Evolutionary conservation across 192 early-diverging fungal genomes (phyloP), one percentile per base, ranked within the genome.

Genomic region (Coemansia sp.): DNA sequence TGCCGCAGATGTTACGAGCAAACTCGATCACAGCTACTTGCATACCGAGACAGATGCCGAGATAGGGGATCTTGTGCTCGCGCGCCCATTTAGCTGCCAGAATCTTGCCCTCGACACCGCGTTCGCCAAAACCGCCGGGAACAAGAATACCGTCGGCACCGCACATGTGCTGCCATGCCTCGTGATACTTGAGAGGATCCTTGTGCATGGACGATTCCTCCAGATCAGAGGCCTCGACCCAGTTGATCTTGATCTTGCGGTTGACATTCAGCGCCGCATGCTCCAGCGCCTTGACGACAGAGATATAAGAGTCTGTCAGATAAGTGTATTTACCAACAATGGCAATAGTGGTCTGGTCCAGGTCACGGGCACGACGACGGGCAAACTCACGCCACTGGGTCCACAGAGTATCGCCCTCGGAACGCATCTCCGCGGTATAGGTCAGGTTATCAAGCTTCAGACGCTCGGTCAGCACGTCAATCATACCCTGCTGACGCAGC

Each of bases 11-110:
- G 69, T 97, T 89, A 60, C 97, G 90, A 8, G 95, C 94, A 86
- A 96, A 97, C 73, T 99, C 97, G 48, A 99, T 93, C 18, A 96
- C 94, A 16, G 97, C 96, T 28, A 98, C 87, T 66, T 99, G 97
- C 67, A 99, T 83, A 64, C 97, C 97, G 48, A 99, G 87, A 78
- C 97, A 99, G 76, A 99, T 95, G 56, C 97, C 97, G 32, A 99
- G 90, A 81, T 94, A 99, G 52, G 97, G 97, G 34, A 98, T 76
- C 62, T 94, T 93, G 83, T 97, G 91, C 82, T 97, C 96, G 76
- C 97, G 92, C 31, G 97, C 97, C 91, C 93, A 97, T 71, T 94
- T 97, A 70, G 90, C 90, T 7, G 96, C 96, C 32, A 90, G 79
- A 48, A 99, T 88, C 87, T 91, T 99, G 63, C 97, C 97, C 72